A percentile compares a stretch with the other conserved stretches of the same genome.
Evolutionary conservation across 2,329 filamentous ascomycete genomes (phyloP).

Genomic region (Alternaria conjuncta): DNA sequence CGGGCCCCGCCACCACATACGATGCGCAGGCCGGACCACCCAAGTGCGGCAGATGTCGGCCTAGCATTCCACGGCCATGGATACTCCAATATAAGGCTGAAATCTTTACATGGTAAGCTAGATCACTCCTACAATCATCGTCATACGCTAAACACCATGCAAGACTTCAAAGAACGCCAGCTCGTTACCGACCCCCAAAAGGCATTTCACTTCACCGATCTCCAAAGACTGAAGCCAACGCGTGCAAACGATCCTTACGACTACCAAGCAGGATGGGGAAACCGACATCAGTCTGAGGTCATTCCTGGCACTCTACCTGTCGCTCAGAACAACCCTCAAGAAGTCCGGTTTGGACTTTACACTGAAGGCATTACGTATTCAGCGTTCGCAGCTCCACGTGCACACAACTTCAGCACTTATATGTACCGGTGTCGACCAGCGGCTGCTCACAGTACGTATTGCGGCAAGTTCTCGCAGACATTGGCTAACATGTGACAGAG

Average conservation of each 20-base stretch:
- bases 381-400: slow-evolving; percentile 53
- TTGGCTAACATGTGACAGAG: slow-evolving; percentile 21
- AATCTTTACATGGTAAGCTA: slow-evolving; percentile 15
- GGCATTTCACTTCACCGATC: slow-evolving; percentile 49
- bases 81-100: slow-evolving; percentile 39
- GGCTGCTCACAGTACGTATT: slow-evolving; percentile 49
- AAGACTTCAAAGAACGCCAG: slow-evolving; percentile 44
- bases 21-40: slow-evolving; percentile 35
- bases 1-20: slow-evolving; percentile 43
- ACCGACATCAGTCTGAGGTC: slow-evolving; percentile 50
- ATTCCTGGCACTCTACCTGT: slow-evolving; percentile 53
- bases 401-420: slow-evolving; percentile 53
- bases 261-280: slow-evolving; percentile 49
- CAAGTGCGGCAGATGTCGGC: slow-evolving; percentile 40
- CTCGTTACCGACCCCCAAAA: slow-evolving; percentile 46
- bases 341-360: slow-evolving; percentile 53
- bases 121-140: background rate
- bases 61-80: slow-evolving; percentile 21
- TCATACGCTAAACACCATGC: slow-evolving; percentile 26
- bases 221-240: slow-evolving; percentile 47
- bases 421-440: slow-evolving; percentile 54
- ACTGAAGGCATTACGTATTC: slow-evolving; percentile 55
- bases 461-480: background rate
- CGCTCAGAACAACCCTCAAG: slow-evolving; percentile 53
- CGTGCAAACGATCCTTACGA: slow-evolving; percentile 49